Conservation (phyloP, 192 early-diverging fungal genomes). For the Linderina pennispora region DNA sequence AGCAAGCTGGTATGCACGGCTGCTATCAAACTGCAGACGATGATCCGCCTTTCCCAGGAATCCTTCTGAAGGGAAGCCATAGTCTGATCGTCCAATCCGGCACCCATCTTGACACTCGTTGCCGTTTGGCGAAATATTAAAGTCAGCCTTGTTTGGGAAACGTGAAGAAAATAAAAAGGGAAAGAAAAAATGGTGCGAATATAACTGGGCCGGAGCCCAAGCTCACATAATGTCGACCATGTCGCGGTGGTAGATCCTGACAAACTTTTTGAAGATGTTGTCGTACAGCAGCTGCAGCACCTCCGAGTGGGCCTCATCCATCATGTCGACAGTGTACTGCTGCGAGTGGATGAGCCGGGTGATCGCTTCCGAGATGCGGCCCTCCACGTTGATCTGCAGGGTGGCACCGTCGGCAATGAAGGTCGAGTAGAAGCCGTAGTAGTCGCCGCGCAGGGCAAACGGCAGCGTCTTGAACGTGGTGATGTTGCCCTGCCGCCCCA, state of each 20-base stretch:
- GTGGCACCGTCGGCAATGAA: conserved; percentile 47
- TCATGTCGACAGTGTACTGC: conserved; percentile 50
- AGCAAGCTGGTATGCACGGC: too few species aligned
- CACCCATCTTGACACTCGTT: too few species aligned
- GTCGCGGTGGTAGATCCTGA: conserved; percentile 46
- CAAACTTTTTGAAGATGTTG: conserved; percentile 50
- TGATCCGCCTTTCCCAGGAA: too few species aligned
- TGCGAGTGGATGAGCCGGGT: conserved; percentile 41
- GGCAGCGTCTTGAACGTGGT: conserved; percentile 43
- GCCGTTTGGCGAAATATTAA: too few species aligned
- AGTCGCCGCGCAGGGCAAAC: conserved; percentile 45
- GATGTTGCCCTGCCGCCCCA: conserved; percentile 39
- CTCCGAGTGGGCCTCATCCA: conserved; percentile 49
- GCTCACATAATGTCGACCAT: conserved; percentile 34
- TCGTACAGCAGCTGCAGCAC: conserved; percentile 50
- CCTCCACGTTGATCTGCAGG: conserved; percentile 45
- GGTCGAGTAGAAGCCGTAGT: conserved; percentile 48
- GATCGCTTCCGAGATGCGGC: conserved; percentile 37
- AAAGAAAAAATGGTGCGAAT: too few species aligned
- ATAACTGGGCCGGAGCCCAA: too few species aligned
- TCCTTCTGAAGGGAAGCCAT: too few species aligned
- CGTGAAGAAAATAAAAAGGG: too few species aligned
- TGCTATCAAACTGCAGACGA: too few species aligned
- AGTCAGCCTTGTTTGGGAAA: too few species aligned
- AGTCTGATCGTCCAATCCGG: too few species aligned